These are phyloP conservation scores for Porcisia deanei DNA, from an alignment of 208 protist genomes.

Conservation along the genomic window DNA sequence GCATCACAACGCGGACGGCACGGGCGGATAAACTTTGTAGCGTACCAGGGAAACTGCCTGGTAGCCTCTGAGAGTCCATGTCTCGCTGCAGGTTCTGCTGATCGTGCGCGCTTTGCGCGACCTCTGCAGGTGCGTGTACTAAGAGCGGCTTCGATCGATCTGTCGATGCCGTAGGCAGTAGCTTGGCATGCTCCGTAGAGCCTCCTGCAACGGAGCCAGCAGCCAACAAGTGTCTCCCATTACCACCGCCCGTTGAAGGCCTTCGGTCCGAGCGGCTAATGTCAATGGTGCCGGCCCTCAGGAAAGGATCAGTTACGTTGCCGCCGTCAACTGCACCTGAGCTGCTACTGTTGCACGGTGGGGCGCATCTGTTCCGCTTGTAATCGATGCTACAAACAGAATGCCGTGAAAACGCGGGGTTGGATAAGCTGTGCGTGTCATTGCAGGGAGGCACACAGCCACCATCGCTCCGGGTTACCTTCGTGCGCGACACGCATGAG, in stretches of 20 bases:
- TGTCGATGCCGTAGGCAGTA: not conserved
- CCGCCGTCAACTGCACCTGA: not conserved
- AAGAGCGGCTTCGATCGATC: not conserved
- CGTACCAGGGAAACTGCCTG: not conserved
- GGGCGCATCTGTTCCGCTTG: not conserved
- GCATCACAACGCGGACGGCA: constrained; percentile 33
- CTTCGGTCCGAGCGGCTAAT: not conserved
- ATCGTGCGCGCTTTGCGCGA: not conserved
- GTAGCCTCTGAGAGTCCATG: not conserved
- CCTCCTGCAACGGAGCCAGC: no score
- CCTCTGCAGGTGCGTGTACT: not conserved
- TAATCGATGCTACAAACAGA: not conserved
- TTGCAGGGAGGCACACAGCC: not conserved
- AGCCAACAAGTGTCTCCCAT: not conserved
- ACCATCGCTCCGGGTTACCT: not conserved
- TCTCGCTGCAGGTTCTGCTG: constrained; percentile 4
- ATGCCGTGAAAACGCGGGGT: not conserved
- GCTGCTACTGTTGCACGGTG: constrained; percentile 9
- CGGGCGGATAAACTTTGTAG: constrained; percentile 27
- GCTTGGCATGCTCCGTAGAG: not conserved
- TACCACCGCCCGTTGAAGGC: not conserved
- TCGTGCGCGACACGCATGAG: not conserved
- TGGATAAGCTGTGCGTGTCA: constrained; percentile 1
- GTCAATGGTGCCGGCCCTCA: not conserved
- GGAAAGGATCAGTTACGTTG: not conserved